A percentile compares a stretch with the other conserved stretches of the same genome.
Conservation (phyloP, 192 early-diverging fungal species). For the Coemansia sp. region DNA sequence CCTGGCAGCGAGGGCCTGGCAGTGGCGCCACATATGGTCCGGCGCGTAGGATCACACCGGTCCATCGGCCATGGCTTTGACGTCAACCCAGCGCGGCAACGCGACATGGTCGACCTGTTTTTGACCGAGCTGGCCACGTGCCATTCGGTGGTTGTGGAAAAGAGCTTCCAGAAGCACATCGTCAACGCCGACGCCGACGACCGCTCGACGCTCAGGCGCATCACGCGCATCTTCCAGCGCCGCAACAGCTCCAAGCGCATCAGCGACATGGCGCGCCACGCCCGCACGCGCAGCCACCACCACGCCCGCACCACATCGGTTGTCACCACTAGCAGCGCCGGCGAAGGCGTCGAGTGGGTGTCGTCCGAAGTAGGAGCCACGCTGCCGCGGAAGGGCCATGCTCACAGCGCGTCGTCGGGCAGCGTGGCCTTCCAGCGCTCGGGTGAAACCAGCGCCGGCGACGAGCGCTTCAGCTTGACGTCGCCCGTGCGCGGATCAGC, state of each 20-base stretch:
- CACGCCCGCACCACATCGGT: constrained; percentile 51
- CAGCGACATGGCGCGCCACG: constrained; percentile 46
- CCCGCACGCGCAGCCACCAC: constrained; percentile 48
- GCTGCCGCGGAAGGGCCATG: constrained; percentile 12
- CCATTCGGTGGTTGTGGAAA: constrained; percentile 94
- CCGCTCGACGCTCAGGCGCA: constrained; percentile 37
- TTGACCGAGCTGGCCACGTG: constrained; percentile 89
- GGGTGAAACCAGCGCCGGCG: constrained; percentile 2
- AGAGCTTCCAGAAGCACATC: constrained; percentile 51
- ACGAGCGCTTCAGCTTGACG: constrained; percentile 9
- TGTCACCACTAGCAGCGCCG: constrained; percentile 28
- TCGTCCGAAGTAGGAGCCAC: constrained; percentile 15
- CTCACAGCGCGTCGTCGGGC: constrained; percentile 18
- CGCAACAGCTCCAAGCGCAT: constrained; percentile 41
- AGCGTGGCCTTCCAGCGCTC: constrained; percentile 14
- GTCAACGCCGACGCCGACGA: constrained; percentile 42
- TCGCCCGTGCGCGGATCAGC: constrained; percentile 11
- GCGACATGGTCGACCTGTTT: constrained; percentile 61
- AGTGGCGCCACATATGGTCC: constrained; percentile 14
- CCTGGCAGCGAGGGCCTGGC: constrained; percentile 16
- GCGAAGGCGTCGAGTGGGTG: constrained; percentile 47
- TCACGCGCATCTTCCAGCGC: constrained; percentile 31
- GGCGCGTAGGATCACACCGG: constrained; percentile 44
- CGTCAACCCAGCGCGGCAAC: constrained; percentile 67
- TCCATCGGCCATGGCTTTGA: constrained; percentile 44